Percentiles rank a stretch among this genome's conserved stretches.
Conservation (phyloP, 129 eudicot species). For the Daucus carota region DH1_v3.0 NC_030382.2:50037501-50038000, state of each 20-base stretch:
- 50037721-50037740: constrained; percentile 43
- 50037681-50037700: neutral
- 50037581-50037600: too few species aligned
- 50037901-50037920: constrained; percentile 76
- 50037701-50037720: constrained; percentile 15
- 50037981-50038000: neutral
- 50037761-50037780: constrained; percentile 86
- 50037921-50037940: constrained; percentile 91
- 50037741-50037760: constrained; percentile 66
- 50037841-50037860: neutral
- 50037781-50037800: constrained; percentile 53
- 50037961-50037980: constrained; percentile 92
- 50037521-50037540: too few species aligned
- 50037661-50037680: neutral
- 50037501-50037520: too few species aligned
- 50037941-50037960: constrained; percentile 83
- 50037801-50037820: neutral
- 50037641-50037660: too few species aligned
- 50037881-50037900: constrained; percentile 98
- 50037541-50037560: too few species aligned
- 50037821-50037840: neutral
- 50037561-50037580: too few species aligned
- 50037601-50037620: too few species aligned
- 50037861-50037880: constrained; percentile 7
- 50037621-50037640: too few species aligned